These are phyloP conservation scores for Triangularia setosa DNA, from an alignment of 2,329 filamentous ascomycete genomes.

Conservation along the genomic window DNA sequence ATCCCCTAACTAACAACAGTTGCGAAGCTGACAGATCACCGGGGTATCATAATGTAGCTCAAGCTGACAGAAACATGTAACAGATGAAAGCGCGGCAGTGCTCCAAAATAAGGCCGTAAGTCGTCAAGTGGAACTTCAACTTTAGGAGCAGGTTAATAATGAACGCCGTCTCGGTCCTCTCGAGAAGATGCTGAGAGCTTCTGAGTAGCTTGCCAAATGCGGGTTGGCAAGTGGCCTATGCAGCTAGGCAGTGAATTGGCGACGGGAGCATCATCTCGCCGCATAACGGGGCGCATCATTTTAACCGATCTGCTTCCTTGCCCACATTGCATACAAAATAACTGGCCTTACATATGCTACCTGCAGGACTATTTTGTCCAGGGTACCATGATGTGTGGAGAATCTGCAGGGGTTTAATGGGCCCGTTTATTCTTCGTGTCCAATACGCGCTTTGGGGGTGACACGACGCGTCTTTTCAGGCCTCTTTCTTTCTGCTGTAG, in stretches of 20 bases:
- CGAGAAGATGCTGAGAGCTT: neutral
- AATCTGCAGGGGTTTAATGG: no score
- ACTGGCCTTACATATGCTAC: no score
- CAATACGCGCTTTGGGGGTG: slow-evolving; percentile 1
- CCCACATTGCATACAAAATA: no score
- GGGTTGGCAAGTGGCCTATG: neutral
- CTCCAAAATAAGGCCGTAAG: neutral
- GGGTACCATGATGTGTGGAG: no score
- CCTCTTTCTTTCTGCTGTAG: slow-evolving; percentile 7
- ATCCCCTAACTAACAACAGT: neutral
- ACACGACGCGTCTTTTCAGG: slow-evolving; percentile 22
- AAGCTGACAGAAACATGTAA: neutral
- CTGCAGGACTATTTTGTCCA: no score
- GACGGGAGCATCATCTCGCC: neutral
- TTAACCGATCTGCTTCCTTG: neutral
- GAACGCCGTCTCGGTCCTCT: neutral
- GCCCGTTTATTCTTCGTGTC: no score
- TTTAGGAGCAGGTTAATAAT: neutral
- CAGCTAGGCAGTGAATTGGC: slow-evolving; percentile 1
- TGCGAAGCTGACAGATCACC: slow-evolving; percentile 20
- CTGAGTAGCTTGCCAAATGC: slow-evolving; percentile 3
- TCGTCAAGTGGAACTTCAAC: neutral
- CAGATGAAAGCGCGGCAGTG: neutral
- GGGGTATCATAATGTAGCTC: slow-evolving; percentile 23
- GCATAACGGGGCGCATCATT: neutral